Percentiles rank a stretch among this genome's conserved stretches.
These are phyloP conservation scores for Groenewaldozyma auringiensis DNA, from an alignment of 1,139 yeast species.

Conservation along the genomic window DNA sequence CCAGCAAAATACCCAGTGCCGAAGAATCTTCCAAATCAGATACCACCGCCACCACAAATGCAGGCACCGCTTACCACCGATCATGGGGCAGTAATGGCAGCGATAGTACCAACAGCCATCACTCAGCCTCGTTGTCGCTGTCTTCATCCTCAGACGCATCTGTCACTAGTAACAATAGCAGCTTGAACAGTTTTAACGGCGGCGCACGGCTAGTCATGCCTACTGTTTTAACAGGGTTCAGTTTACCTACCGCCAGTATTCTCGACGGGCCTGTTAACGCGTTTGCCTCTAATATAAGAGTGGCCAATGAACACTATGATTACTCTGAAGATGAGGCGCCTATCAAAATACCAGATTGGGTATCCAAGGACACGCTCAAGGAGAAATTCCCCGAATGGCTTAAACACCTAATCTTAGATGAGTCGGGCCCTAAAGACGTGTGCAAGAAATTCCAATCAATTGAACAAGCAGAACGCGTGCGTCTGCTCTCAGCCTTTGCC, in stretches of 20 bases:
- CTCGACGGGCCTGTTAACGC: conserved; percentile 23
- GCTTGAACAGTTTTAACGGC: background rate
- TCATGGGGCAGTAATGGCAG: background rate
- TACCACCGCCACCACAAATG: too few species aligned
- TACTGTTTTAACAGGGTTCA: conserved; percentile 25
- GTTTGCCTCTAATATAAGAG: conserved; percentile 21
- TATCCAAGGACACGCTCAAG: conserved; percentile 4
- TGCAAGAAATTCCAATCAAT: conserved; percentile 33
- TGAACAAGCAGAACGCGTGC: conserved; percentile 32
- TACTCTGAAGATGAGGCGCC: conserved; percentile 18
- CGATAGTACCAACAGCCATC: background rate
- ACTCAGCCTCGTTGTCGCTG: background rate
- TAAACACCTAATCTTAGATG: conserved; percentile 21
- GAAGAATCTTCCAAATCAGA: background rate
- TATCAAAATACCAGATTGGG: conserved; percentile 15
- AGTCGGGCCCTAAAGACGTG: conserved; percentile 27
- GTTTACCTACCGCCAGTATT: conserved; percentile 20
- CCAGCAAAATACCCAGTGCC: background rate
- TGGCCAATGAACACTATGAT: conserved; percentile 16
- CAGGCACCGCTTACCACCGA: background rate
- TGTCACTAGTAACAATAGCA: background rate
- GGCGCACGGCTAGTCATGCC: conserved; percentile 4
- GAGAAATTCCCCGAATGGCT: conserved; percentile 33
- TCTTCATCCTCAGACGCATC: conserved; percentile 2
- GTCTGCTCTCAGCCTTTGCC: conserved; percentile 29